Base-by-base conservation (phyloP, 1,139 yeast species). In the Meyerozyma guilliermondii region DNA sequence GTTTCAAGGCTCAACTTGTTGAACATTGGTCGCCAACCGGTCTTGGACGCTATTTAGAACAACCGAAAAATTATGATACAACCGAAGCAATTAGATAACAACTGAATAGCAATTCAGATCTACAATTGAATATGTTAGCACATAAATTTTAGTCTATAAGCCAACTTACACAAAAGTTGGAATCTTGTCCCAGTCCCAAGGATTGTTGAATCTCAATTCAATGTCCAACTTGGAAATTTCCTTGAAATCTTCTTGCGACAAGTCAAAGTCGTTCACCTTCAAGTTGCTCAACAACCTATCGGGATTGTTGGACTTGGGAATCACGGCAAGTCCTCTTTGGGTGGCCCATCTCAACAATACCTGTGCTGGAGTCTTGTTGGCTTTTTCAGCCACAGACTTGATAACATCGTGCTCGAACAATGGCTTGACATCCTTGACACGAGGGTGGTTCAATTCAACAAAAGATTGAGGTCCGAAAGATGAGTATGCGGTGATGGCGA, bases 401-500 rank as follows among this genome's bases (percentile, higher is more conserved):
- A 86, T 66, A 36, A 65, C 60, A 20, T 71, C 73, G 56, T 83
- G 78, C 39, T 76, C 74, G 48, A 83, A 80, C 55, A 84, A 68
- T 9, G 78, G 63, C 17, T 78, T 76, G 39, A 81, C 71, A 47
- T 67, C 62, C 50, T 70, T 62, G 16, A 87, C 89, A 45, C 66
- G 65, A 36, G 74, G 69, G 45, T 66, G 68, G 54, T 75, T 64
- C 63, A 83, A 63, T 60, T 83, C 91, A 48, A 83, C 58, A 62
- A 83, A 54, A 5, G 87, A 80, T 60, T 79, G 84, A 22, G 91
- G 89, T 38, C 92, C 92, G 58, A 87, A 84, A 10, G 95, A 84
- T 7, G 95, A 87, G 73, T 88, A 88, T 23, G 84, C 96, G 42
- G 88, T 86, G 56, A 88, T 74, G 46, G 81, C 83, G 56, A 88